Evolutionary conservation across 1,284 basidiomycete genomes (phyloP), one percentile per base, ranked within the genome.

Genomic region (Athelia sp.): DNA sequence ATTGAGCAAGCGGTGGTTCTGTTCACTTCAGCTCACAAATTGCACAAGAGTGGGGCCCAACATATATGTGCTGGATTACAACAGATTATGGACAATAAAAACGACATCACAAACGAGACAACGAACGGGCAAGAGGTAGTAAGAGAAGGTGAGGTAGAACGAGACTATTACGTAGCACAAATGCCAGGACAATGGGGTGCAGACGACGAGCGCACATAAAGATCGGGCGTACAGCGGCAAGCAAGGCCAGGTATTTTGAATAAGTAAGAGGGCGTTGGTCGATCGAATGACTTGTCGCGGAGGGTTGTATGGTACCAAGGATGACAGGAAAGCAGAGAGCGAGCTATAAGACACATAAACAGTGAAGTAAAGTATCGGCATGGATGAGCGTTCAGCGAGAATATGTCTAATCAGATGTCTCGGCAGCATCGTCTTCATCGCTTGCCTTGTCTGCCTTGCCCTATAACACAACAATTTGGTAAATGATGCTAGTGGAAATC

Each of bases 381-480:
- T 9, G 15, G n/a, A n/a, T 40, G 15, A 40, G 36, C 19, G 36
- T 40, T 40, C 36, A n/a, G 15, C 8, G 19, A 21, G 15, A 42
- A 15, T 40, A 46, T 35, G 56, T 50, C 62, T 56, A 72, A 47
- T 76, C 73, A 4, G 78, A 76, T 56, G 79, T 80, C 35, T 83
- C 80, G 50, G 87, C 82, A 45, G 67, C 79, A 44, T 70, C 77
- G 31, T 76, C 79, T 59, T 81, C 82, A 52, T 75, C 78, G 48
- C 76, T 76, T 53, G 71, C 75, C 36, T 72, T 75, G 54, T 71
- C 70, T n/a, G n/a, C 74, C 75, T 82, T 76, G 60, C 68, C 63
- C 66, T 67, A 60, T 57, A 63, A 40, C 45, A 50, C 48, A 55
- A 43, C 31, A 47, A 49, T 15, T 52, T 32, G 13, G 42, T n/a